phyloP scores from a whole-genome alignment of 2,329 filamentous ascomycete genomes.

The Calonectria hongkongensis region DNA sequence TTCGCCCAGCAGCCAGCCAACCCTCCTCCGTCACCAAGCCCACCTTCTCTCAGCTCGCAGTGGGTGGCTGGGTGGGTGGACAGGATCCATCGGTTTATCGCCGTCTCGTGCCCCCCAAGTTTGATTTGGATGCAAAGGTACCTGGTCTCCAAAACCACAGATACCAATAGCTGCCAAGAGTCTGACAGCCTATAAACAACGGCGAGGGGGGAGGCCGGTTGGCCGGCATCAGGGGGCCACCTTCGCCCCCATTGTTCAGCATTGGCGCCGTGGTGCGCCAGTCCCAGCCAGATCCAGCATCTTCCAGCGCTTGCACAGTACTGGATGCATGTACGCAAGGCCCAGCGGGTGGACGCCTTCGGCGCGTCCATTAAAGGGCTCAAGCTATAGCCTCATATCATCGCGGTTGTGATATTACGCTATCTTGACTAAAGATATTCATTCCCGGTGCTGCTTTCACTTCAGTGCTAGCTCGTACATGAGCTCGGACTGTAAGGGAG shows the following conservation, averaged over 20 bases:
- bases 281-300: slow-evolving; percentile 28
- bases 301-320: slow-evolving; percentile 34
- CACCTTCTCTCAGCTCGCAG: slow-evolving; percentile 17
- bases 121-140: slow-evolving; percentile 37
- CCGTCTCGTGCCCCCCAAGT: slow-evolving; percentile 35
- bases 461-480: not conserved
- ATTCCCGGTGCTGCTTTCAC: not conserved
- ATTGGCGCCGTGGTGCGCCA: not conserved
- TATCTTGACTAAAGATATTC: not conserved
- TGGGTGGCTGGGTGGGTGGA: slow-evolving; percentile 30
- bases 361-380: slow-evolving; percentile 30
- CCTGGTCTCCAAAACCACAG: slow-evolving; percentile 25
- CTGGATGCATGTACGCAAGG: slow-evolving; percentile 6
- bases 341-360: not conserved
- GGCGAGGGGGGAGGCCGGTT: slow-evolving; percentile 33
- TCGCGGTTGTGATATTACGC: not conserved
- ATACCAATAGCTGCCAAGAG: slow-evolving; percentile 29
- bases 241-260: slow-evolving; percentile 22
- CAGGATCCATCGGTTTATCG: slow-evolving; percentile 36
- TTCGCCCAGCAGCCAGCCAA: slow-evolving; percentile 16
- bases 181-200: slow-evolving; percentile 29
- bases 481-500: not conserved
- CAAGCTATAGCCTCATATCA: not conserved
- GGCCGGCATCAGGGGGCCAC: slow-evolving; percentile 36
- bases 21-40: not conserved